Base-by-base conservation (phyloP, 1,139 yeast species). In the Taphrina wiesneri region DNA sequence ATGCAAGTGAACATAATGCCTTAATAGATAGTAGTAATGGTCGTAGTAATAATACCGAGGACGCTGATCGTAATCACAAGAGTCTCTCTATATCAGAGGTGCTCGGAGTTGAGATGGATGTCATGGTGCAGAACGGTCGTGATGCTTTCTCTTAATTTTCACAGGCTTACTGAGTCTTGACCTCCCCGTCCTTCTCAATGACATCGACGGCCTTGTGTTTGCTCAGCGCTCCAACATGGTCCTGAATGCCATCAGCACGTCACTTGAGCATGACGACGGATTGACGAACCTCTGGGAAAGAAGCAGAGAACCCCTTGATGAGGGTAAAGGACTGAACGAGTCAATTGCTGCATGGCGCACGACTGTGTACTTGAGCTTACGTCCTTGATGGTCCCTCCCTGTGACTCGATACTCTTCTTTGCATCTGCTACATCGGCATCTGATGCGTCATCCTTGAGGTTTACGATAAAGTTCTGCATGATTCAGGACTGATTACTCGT, bases 171-270 rank as follows among this genome's bases (percentile, higher is more conserved):
- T 60, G 64, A 1, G 64, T 60, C 17, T n/a, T 60, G 47, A 60
- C 34, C 43, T 49, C 64, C 11, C 64, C 64, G 30, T 60, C 64
- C 49, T 49, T 43, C 47, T 60, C 64, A 23, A 60, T 45, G 34
- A 53, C 56, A 34, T 49, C 47, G 52, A 60, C 64, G n/a, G 64
- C 64, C 41, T 60, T 53, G 57, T 60, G 64, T 26, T 52, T 41
- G 43, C 56, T 53, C 39, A 60, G 51, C 6, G 64, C 41, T 30
- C 64, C 51, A 19, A 60, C 57, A 21, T 60, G 64, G 39, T 49
- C 64, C 49, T 54, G 26, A 30, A 6, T 2, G 39, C 11, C 15
- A 21, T 49, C 23, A 49, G 36, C 2, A 26, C n/a, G 9, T 15
- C 17, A 2, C 3, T 30, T 15, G 36, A 3, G 11, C 9, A 4